Evolutionary conservation across 495 filamentous ascomycete genomes (phyloP), one percentile per base, ranked within the genome.

Genomic region (Jackrogersella minutella): DNA sequence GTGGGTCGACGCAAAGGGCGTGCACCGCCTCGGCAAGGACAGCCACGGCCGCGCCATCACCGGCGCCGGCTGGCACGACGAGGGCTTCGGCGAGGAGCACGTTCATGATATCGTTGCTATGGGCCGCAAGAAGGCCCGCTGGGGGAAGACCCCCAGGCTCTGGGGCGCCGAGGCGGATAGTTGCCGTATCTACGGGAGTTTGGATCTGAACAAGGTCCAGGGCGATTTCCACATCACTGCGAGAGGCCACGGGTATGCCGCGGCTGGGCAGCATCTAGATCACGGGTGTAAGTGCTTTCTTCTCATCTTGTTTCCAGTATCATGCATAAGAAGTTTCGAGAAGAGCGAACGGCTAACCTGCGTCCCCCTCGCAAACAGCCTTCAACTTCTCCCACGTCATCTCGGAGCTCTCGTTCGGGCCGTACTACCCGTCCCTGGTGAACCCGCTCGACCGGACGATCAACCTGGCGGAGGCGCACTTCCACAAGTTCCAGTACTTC

Each of bases 341-440:
- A 41, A 49, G 49, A 36, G 4, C 24, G n/a, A 58, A 51, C 5
- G 34, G 64, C 41, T 34, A 30, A 30, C 26, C 26, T 7, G 26
- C 26, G 3, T 7, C 10, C 10, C 6, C 47, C 37, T 22, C 36
- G 16, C 39, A 7, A 6, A 2, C 56, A 93, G 91, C 85, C 19
- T 99, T 99, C 87, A 98, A 99, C 82, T 98, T 99, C 86, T 93
- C 93, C 22, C 95, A 99, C 81, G 90, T 96, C 78, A 88, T 98
- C 79, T 93, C 90, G 68, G 94, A 98, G 76, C 88, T 99, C 67
- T 97, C 94, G 69, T 99, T 96, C 78, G 95, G 95, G 0, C 91
- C 93, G 19, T 95, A 91, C 81, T 97, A 97, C 79, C 95, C 96
- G 9, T 91, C 88, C 16, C 89, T 99, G 46, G 84, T 88, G 66